phyloP scores from a whole-genome alignment of 2,329 filamentous ascomycete genomes.

The Phialophora expanda region DNA sequence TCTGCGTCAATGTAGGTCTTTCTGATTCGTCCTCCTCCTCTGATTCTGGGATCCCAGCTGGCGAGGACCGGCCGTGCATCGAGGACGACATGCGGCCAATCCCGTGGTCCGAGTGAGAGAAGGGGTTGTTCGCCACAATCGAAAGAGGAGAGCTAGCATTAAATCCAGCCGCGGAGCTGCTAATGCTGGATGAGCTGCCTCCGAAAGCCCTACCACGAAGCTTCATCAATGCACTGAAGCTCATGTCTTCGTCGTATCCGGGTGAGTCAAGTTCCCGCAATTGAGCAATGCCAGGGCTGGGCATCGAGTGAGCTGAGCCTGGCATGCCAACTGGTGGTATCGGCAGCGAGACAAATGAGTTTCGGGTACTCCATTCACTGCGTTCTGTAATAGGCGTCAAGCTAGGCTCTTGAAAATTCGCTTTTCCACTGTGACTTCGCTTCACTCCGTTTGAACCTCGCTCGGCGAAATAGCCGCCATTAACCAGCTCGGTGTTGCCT shows the following conservation, averaged over 20 bases:
- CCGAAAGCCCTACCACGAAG: conserved; percentile 79
- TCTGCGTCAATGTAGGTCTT: conserved; percentile 40
- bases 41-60: conserved; percentile 39
- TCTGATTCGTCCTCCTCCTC: conserved; percentile 39
- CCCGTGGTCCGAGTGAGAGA: conserved; percentile 26
- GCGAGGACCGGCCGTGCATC: conserved; percentile 30
- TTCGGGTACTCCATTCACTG: conserved; percentile 93
- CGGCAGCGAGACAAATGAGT: conserved; percentile 79
- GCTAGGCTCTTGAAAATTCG: conserved; percentile 82
- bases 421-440: conserved; percentile 73
- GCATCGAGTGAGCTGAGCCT: conserved; percentile 58
- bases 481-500: conserved; percentile 65
- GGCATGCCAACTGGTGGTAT: conserved; percentile 52
- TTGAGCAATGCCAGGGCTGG: conserved; percentile 77
- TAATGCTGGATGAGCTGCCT: conserved; percentile 75
- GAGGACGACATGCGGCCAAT: conserved; percentile 26
- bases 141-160: conserved; percentile 47
- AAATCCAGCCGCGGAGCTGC: conserved; percentile 53
- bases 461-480: conserved; percentile 88
- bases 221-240: conserved; percentile 72
- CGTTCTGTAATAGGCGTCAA: conserved; percentile 95
- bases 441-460: conserved; percentile 66
- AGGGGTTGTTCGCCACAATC: conserved; percentile 41
- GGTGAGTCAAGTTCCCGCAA: conserved; percentile 62
- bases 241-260: conserved; percentile 69